phyloP scores from a whole-genome alignment of 1,284 basidiomycete species.

The Sphaerobolus stellatus region DNA sequence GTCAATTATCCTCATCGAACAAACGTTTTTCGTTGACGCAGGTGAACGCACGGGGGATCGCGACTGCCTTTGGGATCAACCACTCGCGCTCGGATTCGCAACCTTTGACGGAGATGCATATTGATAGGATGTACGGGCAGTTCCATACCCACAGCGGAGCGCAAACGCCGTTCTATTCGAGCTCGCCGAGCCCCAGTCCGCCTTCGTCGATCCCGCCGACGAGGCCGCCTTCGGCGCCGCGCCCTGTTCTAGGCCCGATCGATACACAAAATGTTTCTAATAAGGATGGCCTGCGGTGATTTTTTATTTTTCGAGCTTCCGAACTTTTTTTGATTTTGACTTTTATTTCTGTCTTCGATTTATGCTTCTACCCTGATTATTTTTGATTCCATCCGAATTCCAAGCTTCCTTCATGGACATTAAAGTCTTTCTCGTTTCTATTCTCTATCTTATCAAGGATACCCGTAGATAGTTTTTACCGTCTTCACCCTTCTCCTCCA shows the following conservation, averaged over 20 bases:
- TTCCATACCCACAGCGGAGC: conserved; percentile 2
- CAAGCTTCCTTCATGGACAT: too few species aligned
- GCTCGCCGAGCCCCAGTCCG: conserved; percentile 8
- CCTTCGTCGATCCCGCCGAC: conserved; percentile 12
- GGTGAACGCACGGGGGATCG: conserved; percentile 47
- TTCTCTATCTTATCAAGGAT: too few species aligned
- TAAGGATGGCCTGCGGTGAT: too few species aligned
- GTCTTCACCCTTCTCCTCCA: too few species aligned
- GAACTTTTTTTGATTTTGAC: too few species aligned
- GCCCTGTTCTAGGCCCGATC: conserved; percentile 3
- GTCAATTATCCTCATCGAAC: conserved; percentile 34
- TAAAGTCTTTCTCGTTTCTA: too few species aligned
- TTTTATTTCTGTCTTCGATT: too few species aligned
- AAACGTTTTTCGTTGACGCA: conserved; percentile 51
- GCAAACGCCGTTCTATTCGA: not conserved
- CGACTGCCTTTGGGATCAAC: conserved; percentile 45
- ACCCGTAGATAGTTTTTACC: too few species aligned
- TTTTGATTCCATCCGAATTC: too few species aligned
- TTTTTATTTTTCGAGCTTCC: too few species aligned
- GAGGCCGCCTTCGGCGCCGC: conserved; percentile 11
- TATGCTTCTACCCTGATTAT: too few species aligned
- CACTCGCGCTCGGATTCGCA: conserved; percentile 3
- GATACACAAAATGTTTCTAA: conserved; percentile 10
- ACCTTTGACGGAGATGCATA: not conserved
- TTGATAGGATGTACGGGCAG: conserved; percentile 2